Evolutionary conservation across 495 filamentous ascomycete species (phyloP), one percentile per base, ranked within the genome.

Genomic region (Penicillium malachiteum): DNA sequence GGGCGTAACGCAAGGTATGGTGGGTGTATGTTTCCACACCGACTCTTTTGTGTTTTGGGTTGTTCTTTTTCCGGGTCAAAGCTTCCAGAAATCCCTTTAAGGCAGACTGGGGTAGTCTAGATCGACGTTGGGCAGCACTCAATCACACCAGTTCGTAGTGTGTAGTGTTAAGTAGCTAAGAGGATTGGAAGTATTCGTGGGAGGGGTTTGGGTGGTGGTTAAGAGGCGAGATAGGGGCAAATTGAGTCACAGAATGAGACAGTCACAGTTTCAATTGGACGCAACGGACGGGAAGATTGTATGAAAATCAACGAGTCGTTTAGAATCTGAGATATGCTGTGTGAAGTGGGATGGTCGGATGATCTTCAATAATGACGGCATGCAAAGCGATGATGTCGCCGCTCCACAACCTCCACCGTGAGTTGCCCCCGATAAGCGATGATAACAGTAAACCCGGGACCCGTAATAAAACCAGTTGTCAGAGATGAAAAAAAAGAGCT

Each of bases 331-430:
- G 40, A 50, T 43, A 43, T 12, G 48, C 18, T 38, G 48, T 38
- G 48, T 41, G 18, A 49, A 41, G 46, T 58, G 56, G 35, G 52
- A 53, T 43, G 55, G 56, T 54, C 50, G 57, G 56, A 69, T 40
- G 56, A 59, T 51, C 56, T 52, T 16, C 33, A 31, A 47, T 49
- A 38, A 66, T 64, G 55, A 63, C 53, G 60, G 55, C 55, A 56
- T 62, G 46, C 31, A 38, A 33, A 56, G 17, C 55, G 58, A 66
- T 70, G 67, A 68, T 68, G 67, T 68, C 65, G 65, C 65, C 65
- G 63, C 63, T 70, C 65, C 67, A 68, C 67, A 43, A 13, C 63
- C 63, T 70, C 65, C 67, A 68, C 67, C 35, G 17, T 63, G 38
- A 12, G 40, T 62, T 48, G 65, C 62, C 58, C 55, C 65, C 53